Conservation (phyloP, 2,329 filamentous ascomycete genomes). For the Epichloe sibirici region DNA sequence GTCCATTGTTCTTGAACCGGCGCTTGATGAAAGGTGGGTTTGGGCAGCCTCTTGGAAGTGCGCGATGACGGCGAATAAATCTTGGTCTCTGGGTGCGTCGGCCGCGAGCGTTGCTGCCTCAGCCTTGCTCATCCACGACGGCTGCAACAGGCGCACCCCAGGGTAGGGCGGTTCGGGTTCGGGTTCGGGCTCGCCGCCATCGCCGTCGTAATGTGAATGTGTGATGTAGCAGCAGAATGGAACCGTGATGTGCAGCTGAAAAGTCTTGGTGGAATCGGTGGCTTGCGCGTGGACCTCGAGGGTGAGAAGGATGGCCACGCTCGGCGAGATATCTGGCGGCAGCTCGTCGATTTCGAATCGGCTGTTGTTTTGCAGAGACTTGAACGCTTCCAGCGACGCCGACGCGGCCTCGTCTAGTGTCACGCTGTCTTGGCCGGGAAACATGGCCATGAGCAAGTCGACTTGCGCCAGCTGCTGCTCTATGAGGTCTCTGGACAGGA, state of each 20-base stretch:
- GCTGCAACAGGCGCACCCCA: slow-evolving; percentile 29
- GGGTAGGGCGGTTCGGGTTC: slow-evolving; percentile 22
- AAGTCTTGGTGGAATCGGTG: neutral
- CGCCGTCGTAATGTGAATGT: slow-evolving; percentile 9
- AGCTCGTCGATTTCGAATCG: slow-evolving; percentile 12
- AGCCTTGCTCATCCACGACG: slow-evolving; percentile 39
- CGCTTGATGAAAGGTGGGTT: neutral
- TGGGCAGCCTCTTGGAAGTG: slow-evolving; percentile 26
- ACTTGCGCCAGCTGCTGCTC: slow-evolving; percentile 35
- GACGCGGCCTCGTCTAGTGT: slow-evolving; percentile 14
- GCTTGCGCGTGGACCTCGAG: slow-evolving; percentile 9
- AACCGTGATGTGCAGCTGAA: slow-evolving; percentile 24
- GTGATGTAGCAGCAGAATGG: slow-evolving; percentile 14
- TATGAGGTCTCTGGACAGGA: slow-evolving; percentile 30
- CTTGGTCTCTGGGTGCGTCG: slow-evolving; percentile 27
- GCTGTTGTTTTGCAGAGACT: slow-evolving; percentile 9
- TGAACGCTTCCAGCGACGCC: neutral
- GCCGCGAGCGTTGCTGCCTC: slow-evolving; percentile 26
- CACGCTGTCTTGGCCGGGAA: slow-evolving; percentile 25
- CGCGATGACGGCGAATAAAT: slow-evolving; percentile 34
- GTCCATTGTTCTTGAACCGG: neutral
- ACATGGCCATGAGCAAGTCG: slow-evolving; percentile 42
- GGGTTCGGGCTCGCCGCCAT: neutral
- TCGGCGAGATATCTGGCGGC: slow-evolving; percentile 1
- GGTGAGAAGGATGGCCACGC: slow-evolving; percentile 15